These are phyloP conservation scores for Tetrastigma voinierianum DNA, from an alignment of 164 flowering plant species.

Conservation along the genomic window DNA sequence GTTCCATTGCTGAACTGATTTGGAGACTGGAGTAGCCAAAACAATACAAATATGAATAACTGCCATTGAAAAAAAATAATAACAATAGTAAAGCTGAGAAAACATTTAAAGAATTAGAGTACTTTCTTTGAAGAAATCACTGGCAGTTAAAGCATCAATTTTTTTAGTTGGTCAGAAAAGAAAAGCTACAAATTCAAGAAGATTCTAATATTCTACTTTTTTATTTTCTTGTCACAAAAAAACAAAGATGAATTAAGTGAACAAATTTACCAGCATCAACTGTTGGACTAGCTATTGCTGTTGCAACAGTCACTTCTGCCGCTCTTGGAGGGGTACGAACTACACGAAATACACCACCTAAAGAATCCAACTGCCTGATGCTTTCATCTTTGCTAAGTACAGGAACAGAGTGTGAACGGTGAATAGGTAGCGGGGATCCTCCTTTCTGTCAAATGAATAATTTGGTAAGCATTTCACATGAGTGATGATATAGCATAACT, in stretches of 20 bases:
- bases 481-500: too few relatives aligned
- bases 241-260: constrained; percentile 3
- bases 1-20: not conserved
- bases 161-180: too few relatives aligned
- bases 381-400: constrained; percentile 50
- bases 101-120: not conserved
- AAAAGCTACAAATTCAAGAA: too few relatives aligned
- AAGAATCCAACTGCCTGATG: constrained; percentile 32
- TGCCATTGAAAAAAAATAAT: not conserved
- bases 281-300: constrained; percentile 16
- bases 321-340: constrained; percentile 47
- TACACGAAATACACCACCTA: constrained; percentile 44
- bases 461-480: constrained; percentile 9
- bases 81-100: not conserved
- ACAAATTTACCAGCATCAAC: constrained; percentile 28
- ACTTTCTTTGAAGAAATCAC: not conserved
- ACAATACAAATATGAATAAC: too few relatives aligned
- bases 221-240: not conserved
- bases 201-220: not conserved
- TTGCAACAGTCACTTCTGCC: constrained; percentile 16
- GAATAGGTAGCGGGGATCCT: constrained; percentile 33
- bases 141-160: not conserved
- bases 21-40: not conserved
- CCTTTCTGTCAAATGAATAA: constrained; percentile 43
- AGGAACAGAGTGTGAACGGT: constrained; percentile 75